Percentiles rank a stretch among this genome's conserved stretches.
These are phyloP conservation scores for Bauhinia variegata DNA, from an alignment of 306 rosid genomes.

Conservation along the genomic window DNA sequence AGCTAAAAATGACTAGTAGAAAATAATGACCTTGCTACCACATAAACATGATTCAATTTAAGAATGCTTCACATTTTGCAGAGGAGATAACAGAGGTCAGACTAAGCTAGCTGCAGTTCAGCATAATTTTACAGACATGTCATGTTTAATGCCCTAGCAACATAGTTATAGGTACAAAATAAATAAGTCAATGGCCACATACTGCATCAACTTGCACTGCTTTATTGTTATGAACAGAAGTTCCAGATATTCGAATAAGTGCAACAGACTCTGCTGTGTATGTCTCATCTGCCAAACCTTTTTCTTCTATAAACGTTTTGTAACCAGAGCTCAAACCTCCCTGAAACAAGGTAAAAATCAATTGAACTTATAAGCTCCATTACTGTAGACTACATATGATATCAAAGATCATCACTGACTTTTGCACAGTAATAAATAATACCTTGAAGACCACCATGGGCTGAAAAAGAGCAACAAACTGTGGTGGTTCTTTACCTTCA, in stretches of 20 bases:
- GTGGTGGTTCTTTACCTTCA: constrained; percentile 94
- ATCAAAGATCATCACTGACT: constrained; percentile 1
- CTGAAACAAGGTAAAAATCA: constrained; percentile 49
- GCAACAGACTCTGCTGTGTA: constrained; percentile 72
- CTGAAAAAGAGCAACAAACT: constrained; percentile 87
- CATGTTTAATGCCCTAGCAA: constrained; percentile 10
- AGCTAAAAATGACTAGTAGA: constrained; percentile 3
- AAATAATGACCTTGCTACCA: background rate
- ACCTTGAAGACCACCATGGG: constrained; percentile 97
- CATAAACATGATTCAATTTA: background rate
- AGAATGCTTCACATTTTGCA: no score
- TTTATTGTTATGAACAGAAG: constrained; percentile 72
- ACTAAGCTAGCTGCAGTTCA: no score
- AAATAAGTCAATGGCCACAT: constrained; percentile 40
- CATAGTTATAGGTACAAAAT: background rate
- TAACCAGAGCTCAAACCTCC: constrained; percentile 94
- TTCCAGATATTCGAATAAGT: constrained; percentile 73
- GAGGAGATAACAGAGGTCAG: no score
- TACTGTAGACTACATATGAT: constrained; percentile 21
- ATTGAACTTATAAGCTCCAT: constrained; percentile 17
- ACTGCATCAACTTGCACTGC: constrained; percentile 88
- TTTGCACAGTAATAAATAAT: constrained; percentile 36
- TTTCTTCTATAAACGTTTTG: constrained; percentile 59
- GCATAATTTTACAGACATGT: no score
- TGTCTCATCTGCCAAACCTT: constrained; percentile 74